Percentiles rank a stretch among this genome's conserved stretches.
phyloP scores from a whole-genome alignment of 257 asterid species.

The Plantago ovata region DNA sequence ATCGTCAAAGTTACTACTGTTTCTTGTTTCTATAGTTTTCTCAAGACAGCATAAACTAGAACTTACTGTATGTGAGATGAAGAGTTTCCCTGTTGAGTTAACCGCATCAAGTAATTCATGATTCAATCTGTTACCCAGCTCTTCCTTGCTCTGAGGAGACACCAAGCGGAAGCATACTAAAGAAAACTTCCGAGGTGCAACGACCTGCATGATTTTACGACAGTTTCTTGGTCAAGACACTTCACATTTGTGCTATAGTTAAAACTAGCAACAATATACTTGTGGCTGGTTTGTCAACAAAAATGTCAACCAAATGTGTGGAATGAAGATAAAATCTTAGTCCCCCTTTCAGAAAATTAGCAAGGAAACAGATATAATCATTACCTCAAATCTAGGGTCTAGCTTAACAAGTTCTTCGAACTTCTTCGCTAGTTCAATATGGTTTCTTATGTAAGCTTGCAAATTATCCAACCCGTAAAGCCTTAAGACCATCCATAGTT shows the following conservation, averaged over 20 bases:
- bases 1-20: not conserved
- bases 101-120: constrained; percentile 64
- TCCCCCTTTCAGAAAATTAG: not conserved
- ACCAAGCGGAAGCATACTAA: constrained; percentile 75
- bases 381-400: constrained; percentile 91
- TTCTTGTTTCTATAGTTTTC: not conserved
- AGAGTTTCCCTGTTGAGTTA: constrained; percentile 75
- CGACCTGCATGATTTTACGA: constrained; percentile 44
- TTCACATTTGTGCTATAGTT: not conserved
- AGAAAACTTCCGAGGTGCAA: constrained; percentile 67
- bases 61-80: constrained; percentile 88
- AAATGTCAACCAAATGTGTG: not conserved
- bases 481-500: constrained; percentile 93
- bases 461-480: constrained; percentile 86
- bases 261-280: not conserved
- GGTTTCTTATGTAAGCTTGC: constrained; percentile 84
- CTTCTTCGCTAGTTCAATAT: constrained; percentile 57
- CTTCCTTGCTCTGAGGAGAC: constrained; percentile 39
- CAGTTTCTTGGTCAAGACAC: not conserved
- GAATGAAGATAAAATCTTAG: not conserved
- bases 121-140: constrained; percentile 51
- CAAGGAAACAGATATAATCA: not conserved
- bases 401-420: constrained; percentile 70
- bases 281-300: no score
- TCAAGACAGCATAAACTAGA: not conserved